Base-by-base conservation (phyloP, 169 alveolate species). In the Plasmodium knowlesi region DNA sequence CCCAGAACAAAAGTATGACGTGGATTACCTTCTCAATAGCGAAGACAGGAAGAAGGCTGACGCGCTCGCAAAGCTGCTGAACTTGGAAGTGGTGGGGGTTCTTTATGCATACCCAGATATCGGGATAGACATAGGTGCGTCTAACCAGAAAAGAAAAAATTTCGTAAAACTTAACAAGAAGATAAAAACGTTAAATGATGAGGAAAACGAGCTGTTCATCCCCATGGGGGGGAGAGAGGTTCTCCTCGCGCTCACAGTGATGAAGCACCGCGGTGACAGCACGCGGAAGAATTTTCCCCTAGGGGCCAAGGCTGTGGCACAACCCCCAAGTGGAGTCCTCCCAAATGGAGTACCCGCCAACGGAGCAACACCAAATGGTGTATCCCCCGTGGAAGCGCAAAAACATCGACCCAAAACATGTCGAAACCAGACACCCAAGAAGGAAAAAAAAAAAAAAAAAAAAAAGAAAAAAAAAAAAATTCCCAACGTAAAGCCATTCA, bases 221-320 rank as follows among this genome's bases (percentile, higher is more conserved):
- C 94, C 94, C 10, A 89, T 89, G 91, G 94, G 94, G 25, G 94
- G 94, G n/a, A 89, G 83, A 43, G 94, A 89, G 72, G 94, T 89
- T 41, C 73, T 80, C 37, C 70, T 89, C 50, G 43, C 94, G n/a
- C 34, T 89, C 73, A 79, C 46, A 82, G 22, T 89, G 25, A 89
- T 89, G 94, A 54, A 70, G 54, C 91, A 89, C 14, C 50, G 19
- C 28, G 25, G 25, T 8, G 37, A 9, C 28, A 5, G 28, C 43
- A 22, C 22, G 73, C 57, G 25, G 54, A 34, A 4, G 57, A 88
- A 6, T 72, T 16, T n/a, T 10, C 16, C 14, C 53, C 1, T 25
- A 14, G 39, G 53, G 25, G 37, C 32, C 19, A 25, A 34, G 0
- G 57, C 12, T 3, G 41, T 78, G 8, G 5, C 16, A 8, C 25